Evolutionary conservation across 2,329 filamentous ascomycete genomes (phyloP).

Genomic region (Escovopsis weberi): DNA sequence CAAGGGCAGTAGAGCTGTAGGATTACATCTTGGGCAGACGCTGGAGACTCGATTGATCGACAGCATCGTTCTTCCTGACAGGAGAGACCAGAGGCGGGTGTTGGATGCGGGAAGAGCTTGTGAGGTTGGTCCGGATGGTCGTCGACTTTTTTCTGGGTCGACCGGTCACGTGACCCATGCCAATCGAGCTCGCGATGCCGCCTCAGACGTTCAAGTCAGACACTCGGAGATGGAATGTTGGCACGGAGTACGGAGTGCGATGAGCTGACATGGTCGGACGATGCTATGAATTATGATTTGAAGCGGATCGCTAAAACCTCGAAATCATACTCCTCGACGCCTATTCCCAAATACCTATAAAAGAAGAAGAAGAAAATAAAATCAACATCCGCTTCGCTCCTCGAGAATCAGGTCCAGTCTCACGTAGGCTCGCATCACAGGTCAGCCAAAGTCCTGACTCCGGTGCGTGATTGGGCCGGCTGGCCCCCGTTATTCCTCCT

Average conservation of each 20-base stretch:
- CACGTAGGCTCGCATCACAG: constrained; percentile 16
- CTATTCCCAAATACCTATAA: too few species aligned
- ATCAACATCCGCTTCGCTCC: too few species aligned
- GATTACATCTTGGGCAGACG: constrained; percentile 17
- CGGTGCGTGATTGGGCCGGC: constrained; percentile 19
- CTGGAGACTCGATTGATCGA: constrained; percentile 19
- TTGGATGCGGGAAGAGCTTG: constrained; percentile 4
- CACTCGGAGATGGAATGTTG: not conserved
- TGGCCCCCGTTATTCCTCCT: constrained; percentile 9
- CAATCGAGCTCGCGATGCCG: not conserved
- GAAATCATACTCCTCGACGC: not conserved
- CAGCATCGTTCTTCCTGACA: constrained; percentile 17
- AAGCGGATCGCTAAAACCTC: not conserved
- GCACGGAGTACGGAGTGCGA: not conserved
- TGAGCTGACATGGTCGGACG: not conserved
- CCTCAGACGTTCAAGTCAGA: too few species aligned
- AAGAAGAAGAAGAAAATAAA: not conserved
- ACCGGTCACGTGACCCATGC: constrained; percentile 16
- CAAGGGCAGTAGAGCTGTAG: constrained; percentile 6
- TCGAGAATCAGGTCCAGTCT: too few species aligned
- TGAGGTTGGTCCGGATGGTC: not conserved
- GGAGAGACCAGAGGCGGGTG: constrained; percentile 6
- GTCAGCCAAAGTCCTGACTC: constrained; percentile 40
- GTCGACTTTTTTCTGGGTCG: constrained; percentile 12
- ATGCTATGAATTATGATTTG: not conserved